A percentile compares a stretch with the other conserved stretches of the same genome.
Conservation (phyloP, 495 filamentous ascomycete genomes). For the Apiosordaria backusii region DNA sequence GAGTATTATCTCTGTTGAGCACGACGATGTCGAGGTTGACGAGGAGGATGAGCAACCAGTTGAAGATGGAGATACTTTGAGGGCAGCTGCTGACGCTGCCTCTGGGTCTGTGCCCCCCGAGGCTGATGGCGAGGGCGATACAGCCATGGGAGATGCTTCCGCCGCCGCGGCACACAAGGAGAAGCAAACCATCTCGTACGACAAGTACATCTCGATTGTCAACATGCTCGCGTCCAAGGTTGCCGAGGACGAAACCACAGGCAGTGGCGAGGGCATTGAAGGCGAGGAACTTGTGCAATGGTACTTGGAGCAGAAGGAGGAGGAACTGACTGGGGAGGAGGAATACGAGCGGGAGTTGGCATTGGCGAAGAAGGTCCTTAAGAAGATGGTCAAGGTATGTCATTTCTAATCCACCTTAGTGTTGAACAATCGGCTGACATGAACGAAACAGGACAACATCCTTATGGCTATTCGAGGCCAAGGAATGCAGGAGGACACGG, state of each 20-base stretch:
- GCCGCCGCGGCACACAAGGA: conserved; percentile 40
- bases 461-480: conserved; percentile 89
- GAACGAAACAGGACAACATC: conserved; percentile 68
- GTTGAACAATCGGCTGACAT: conserved; percentile 19
- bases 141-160: conserved; percentile 57
- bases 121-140: conserved; percentile 62
- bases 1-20: conserved; percentile 96
- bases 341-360: conserved; percentile 72
- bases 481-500: conserved; percentile 59
- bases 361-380: conserved; percentile 82
- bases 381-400: conserved; percentile 92
- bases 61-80: conserved; percentile 36
- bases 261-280: conserved; percentile 80
- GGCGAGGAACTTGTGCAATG: conserved; percentile 80
- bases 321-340: conserved; percentile 73
- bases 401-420: background rate
- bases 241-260: conserved; percentile 65
- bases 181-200: conserved; percentile 89
- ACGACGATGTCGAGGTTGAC: conserved; percentile 95
- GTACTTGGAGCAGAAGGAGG: conserved; percentile 93
- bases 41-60: conserved; percentile 65
- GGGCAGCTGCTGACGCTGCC: conserved; percentile 41
- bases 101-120: conserved; percentile 20
- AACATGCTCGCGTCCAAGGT: conserved; percentile 79
- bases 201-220: conserved; percentile 88